phyloP scores from a whole-genome alignment of 768 basidiomycete species.

The Russula lepida region DNA sequence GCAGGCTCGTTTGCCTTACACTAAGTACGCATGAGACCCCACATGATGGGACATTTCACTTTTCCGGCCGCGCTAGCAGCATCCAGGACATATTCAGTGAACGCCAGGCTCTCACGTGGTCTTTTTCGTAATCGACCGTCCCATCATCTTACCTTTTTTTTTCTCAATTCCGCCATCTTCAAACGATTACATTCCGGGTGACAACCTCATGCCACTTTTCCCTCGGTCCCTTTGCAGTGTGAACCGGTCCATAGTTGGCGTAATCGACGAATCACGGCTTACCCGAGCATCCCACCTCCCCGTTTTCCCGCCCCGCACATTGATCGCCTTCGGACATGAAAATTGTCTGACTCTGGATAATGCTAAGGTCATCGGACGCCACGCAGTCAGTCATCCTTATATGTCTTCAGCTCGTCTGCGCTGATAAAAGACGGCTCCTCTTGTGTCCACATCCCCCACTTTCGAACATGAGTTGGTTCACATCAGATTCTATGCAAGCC shows the following conservation, averaged over 20 bases:
- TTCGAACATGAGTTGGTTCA: constrained; percentile 18
- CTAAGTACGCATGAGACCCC: constrained; percentile 13
- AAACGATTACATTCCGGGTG: background rate
- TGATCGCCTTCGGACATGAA: constrained; percentile 18
- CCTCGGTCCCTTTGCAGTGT: background rate
- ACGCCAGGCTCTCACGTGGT: background rate
- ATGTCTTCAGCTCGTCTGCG: background rate
- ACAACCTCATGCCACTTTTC: background rate
- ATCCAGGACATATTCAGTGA: background rate
- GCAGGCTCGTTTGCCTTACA: background rate
- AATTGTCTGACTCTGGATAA: background rate
- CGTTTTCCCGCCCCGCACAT: background rate
- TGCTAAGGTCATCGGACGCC: constrained; percentile 13
- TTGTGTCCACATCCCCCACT: background rate
- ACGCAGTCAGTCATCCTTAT: background rate
- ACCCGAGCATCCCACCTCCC: background rate
- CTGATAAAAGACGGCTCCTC: constrained; percentile 7
- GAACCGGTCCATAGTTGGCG: background rate
- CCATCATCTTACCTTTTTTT: background rate
- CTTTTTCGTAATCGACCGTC: constrained; percentile 6
- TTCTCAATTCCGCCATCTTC: background rate
- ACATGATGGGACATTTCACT: constrained; percentile 10
- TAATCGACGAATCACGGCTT: background rate
- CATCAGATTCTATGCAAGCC: constrained; percentile 9
- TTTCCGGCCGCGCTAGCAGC: constrained; percentile 18